These are phyloP conservation scores for Boletales sp. DNA, from an alignment of 768 basidiomycete species.

Conservation along the genomic window DNA sequence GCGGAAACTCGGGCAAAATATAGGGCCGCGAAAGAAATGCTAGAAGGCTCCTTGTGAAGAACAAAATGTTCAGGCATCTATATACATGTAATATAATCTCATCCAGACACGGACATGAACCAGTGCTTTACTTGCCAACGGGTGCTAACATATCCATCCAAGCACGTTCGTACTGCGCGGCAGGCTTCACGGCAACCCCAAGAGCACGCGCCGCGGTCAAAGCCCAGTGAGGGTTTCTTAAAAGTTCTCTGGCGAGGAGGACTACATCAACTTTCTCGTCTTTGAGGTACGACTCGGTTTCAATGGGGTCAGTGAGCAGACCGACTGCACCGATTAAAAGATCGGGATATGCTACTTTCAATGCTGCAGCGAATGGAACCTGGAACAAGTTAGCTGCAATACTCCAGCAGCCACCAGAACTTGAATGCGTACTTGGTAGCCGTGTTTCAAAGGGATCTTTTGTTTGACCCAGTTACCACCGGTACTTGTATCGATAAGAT, in stretches of 20 bases:
- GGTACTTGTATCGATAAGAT: constrained; percentile 69
- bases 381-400: constrained; percentile 19
- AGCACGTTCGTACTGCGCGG: constrained; percentile 68
- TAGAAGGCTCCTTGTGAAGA: constrained; percentile 35
- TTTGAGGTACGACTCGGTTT: constrained; percentile 61
- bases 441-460: constrained; percentile 49
- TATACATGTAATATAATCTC: not conserved
- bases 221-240: constrained; percentile 65
- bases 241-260: constrained; percentile 61
- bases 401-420: not conserved
- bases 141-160: constrained; percentile 41
- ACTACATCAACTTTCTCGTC: constrained; percentile 67
- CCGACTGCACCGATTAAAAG: constrained; percentile 65
- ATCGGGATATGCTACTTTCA: constrained; percentile 58
- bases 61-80: not conserved
- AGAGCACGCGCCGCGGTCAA: constrained; percentile 60
- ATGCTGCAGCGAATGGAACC: constrained; percentile 65
- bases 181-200: constrained; percentile 60
- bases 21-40: constrained; percentile 64
- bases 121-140: not conserved
- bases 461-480: constrained; percentile 65
- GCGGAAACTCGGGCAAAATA: constrained; percentile 77
- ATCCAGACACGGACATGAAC: not conserved
- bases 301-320: constrained; percentile 59
- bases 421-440: constrained; percentile 51